A percentile compares a stretch with the other conserved stretches of the same genome.
Evolutionary conservation across 352 stramenopile species (phyloP).

Genomic region (Phytophthora constricta): DNA sequence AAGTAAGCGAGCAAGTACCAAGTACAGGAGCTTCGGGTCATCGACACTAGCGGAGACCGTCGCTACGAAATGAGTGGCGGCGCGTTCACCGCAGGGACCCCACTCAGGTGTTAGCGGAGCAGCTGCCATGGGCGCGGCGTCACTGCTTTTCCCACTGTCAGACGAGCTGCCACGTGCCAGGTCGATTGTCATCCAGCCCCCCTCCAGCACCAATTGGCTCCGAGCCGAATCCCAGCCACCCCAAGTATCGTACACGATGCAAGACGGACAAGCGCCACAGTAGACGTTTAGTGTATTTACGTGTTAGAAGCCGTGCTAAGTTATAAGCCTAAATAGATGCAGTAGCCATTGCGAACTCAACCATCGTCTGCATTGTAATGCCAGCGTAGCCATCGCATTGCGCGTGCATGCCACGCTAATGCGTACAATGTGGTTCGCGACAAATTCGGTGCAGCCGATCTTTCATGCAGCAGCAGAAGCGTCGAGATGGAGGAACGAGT

Average conservation of each 20-base stretch:
- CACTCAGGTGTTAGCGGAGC: constrained; percentile 23
- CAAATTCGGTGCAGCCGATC: neutral
- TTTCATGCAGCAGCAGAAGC: neutral
- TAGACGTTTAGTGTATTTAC: constrained; percentile 40
- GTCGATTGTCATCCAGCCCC: constrained; percentile 19
- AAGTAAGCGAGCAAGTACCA: constrained; percentile 28
- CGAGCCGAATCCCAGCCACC: constrained; percentile 8
- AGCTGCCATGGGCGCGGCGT: constrained; percentile 25
- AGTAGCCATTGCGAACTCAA: too few relatives aligned
- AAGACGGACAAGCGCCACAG: constrained; percentile 32
- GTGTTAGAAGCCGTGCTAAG: constrained; percentile 45
- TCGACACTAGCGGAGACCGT: neutral
- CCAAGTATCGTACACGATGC: constrained; percentile 34
- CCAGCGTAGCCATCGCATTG: too few relatives aligned
- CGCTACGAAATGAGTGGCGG: constrained; percentile 20
- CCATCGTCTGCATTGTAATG: too few relatives aligned
- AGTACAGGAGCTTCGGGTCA: neutral
- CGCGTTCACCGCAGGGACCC: constrained; percentile 10
- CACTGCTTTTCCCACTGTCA: constrained; percentile 15
- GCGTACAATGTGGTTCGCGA: neutral
- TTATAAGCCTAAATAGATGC: constrained; percentile 43
- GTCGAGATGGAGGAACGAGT: neutral
- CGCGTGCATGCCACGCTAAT: too few relatives aligned
- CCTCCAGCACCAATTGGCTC: constrained; percentile 23
- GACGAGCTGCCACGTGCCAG: constrained; percentile 13